These are phyloP conservation scores for Eleusine coracana DNA, from an alignment of 176 grass and related monocot species.

Conservation along the genomic window DNA sequence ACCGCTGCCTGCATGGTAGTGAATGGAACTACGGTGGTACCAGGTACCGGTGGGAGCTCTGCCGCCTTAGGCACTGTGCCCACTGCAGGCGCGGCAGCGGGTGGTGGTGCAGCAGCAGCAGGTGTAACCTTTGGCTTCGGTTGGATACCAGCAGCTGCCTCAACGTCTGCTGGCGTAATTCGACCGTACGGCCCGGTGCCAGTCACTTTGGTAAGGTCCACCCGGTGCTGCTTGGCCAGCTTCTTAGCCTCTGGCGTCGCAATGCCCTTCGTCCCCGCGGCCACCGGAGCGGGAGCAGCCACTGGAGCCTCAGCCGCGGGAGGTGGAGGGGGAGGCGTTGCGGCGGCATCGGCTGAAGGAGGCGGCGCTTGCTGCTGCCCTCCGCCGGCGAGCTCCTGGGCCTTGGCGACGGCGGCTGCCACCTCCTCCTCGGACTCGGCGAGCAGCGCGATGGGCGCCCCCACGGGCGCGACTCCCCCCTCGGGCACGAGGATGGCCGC, in stretches of 20 bases:
- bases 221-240: constrained; percentile 90
- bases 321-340: neutral
- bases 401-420: constrained; percentile 59
- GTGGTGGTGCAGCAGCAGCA: constrained; percentile 38
- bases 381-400: constrained; percentile 58
- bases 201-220: constrained; percentile 69
- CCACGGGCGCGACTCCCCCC: constrained; percentile 76
- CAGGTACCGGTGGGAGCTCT: constrained; percentile 58
- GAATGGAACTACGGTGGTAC: constrained; percentile 81
- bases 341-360: constrained; percentile 16
- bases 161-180: constrained; percentile 79
- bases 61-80: constrained; percentile 41
- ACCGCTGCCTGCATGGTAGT: constrained; percentile 83
- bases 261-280: constrained; percentile 65
- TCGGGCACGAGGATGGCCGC: constrained; percentile 82
- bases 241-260: constrained; percentile 90
- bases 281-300: constrained; percentile 27
- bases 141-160: constrained; percentile 80
- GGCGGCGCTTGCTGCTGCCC: constrained; percentile 50
- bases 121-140: constrained; percentile 48
- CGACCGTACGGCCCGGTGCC: constrained; percentile 75
- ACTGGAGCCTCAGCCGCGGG: constrained; percentile 24
- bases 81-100: constrained; percentile 40
- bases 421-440: constrained; percentile 95
- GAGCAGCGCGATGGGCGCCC: constrained; percentile 90